phyloP scores from a whole-genome alignment of 352 stramenopile genomes.

The Pythium brassicae region DNA sequence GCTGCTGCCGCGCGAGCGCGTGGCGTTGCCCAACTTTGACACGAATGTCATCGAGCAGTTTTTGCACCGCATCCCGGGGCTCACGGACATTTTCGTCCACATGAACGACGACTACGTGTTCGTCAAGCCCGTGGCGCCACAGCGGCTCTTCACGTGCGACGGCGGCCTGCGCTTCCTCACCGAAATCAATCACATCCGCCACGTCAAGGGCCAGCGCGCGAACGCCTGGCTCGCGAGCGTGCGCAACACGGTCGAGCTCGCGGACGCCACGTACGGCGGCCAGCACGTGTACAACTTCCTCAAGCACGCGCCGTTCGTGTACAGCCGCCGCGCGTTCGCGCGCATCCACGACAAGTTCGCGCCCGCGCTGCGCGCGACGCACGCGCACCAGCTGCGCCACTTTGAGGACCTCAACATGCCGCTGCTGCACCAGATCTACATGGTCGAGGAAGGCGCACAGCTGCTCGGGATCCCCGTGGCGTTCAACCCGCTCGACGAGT shows the following conservation, averaged over 20 bases:
- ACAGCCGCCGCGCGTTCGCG: conserved; percentile 67
- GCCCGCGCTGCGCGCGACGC: conserved; percentile 43
- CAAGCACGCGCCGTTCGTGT: conserved; percentile 83
- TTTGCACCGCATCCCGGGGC: conserved; percentile 75
- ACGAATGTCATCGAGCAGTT: conserved; percentile 88
- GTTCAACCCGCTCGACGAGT: conserved; percentile 66
- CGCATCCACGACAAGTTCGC: conserved; percentile 72
- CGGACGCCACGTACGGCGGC: conserved; percentile 70
- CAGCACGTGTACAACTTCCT: conserved; percentile 84
- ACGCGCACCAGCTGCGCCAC: conserved; percentile 60
- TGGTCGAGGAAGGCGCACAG: conserved; percentile 70
- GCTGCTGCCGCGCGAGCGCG: conserved; percentile 54
- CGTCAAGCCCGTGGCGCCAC: conserved; percentile 68
- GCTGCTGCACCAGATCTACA: conserved; percentile 73
- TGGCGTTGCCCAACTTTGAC: conserved; percentile 65
- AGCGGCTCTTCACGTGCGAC: conserved; percentile 86
- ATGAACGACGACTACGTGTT: conserved; percentile 90
- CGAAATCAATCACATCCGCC: conserved; percentile 82
- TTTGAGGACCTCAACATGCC: conserved; percentile 71
- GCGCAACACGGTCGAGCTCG: conserved; percentile 68
- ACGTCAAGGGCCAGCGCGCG: conserved; percentile 49
- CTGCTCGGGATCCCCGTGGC: conserved; percentile 54
- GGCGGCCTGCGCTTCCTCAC: conserved; percentile 68
- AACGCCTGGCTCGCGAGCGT: conserved; percentile 79
- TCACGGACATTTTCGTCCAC: conserved; percentile 88